Evolutionary conservation across 1,139 yeast genomes (phyloP).

Genomic region (Taphrina wiesneri): DNA sequence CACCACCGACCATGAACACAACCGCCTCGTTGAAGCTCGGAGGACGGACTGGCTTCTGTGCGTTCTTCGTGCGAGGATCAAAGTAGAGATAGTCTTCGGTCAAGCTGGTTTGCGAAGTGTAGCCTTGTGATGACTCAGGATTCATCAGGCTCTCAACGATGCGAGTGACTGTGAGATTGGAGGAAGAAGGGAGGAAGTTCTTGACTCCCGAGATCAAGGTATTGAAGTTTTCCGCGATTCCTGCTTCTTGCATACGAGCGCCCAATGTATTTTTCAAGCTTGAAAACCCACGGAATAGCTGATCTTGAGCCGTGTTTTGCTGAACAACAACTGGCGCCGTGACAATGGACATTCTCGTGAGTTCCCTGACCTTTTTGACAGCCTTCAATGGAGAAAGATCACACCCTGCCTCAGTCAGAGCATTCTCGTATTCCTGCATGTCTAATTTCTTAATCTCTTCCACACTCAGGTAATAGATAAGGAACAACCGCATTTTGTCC

Average conservation of each 20-base stretch:
- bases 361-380: slow-evolving; percentile 73
- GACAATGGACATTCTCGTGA: slow-evolving; percentile 60
- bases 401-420: slow-evolving; percentile 61
- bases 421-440: slow-evolving; percentile 63
- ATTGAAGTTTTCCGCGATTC: slow-evolving; percentile 84
- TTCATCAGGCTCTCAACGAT: slow-evolving; percentile 72
- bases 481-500: slow-evolving; percentile 85
- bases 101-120: slow-evolving; percentile 22
- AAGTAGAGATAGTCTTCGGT: slow-evolving; percentile 90
- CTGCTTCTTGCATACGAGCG: slow-evolving; percentile 56
- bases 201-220: slow-evolving; percentile 85
- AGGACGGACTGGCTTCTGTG: slow-evolving; percentile 46
- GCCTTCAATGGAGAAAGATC: slow-evolving; percentile 68
- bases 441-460: slow-evolving; percentile 62
- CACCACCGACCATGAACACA: slow-evolving; percentile 95
- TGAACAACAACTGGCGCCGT: slow-evolving; percentile 39
- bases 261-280: slow-evolving; percentile 47
- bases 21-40: slow-evolving; percentile 83
- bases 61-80: slow-evolving; percentile 84
- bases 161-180: slow-evolving; percentile 83
- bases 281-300: slow-evolving; percentile 66
- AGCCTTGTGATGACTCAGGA: slow-evolving; percentile 15
- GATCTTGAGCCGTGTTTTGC: slow-evolving; percentile 42
- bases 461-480: slow-evolving; percentile 64
- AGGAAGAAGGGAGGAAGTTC: slow-evolving; percentile 81